phyloP scores from a whole-genome alignment of 1,284 basidiomycete genomes.

The Trametes versicolor region DNA sequence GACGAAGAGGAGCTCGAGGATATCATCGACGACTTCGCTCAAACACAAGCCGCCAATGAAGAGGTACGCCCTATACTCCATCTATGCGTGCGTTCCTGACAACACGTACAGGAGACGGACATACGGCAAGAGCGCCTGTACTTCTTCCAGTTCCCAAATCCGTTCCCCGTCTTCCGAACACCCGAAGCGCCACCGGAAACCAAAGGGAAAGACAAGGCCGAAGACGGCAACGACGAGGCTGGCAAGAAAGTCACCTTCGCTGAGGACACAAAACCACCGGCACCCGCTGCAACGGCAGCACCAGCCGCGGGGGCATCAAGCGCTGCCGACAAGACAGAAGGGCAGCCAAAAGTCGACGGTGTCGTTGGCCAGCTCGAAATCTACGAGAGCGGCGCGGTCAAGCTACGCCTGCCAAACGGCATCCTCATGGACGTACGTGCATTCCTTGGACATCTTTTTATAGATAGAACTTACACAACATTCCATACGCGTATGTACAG shows the following conservation, averaged over 20 bases:
- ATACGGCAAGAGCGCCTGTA: conserved; percentile 77
- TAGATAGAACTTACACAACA: neutral
- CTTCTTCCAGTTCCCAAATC: conserved; percentile 93
- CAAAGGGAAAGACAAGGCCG: conserved; percentile 48
- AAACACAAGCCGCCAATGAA: conserved; percentile 48
- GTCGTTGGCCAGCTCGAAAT: conserved; percentile 85
- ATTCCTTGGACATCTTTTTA: neutral
- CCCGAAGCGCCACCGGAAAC: conserved; percentile 41
- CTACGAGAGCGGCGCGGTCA: conserved; percentile 86
- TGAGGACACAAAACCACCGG: conserved; percentile 60
- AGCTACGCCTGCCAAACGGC: conserved; percentile 83
- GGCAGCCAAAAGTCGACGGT: conserved; percentile 68
- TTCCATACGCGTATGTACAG: conserved; percentile 50
- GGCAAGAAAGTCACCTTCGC: conserved; percentile 67
- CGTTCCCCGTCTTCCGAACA: conserved; percentile 81
- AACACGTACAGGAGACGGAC: conserved; percentile 51
- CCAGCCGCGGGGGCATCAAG: conserved; percentile 41
- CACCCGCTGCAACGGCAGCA: conserved; percentile 33
- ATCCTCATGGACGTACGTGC: conserved; percentile 80
- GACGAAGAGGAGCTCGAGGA: conserved; percentile 89
- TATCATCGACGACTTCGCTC: conserved; percentile 83
- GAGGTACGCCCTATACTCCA: conserved; percentile 45
- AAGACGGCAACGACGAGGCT: conserved; percentile 37
- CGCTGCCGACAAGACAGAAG: conserved; percentile 37
- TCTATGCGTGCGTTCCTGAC: conserved; percentile 14